A percentile compares a stretch with the other conserved stretches of the same genome.
These are phyloP conservation scores for Thalassiosira pacifica DNA, from an alignment of 352 stramenopile species.

Conservation along the genomic window DNA sequence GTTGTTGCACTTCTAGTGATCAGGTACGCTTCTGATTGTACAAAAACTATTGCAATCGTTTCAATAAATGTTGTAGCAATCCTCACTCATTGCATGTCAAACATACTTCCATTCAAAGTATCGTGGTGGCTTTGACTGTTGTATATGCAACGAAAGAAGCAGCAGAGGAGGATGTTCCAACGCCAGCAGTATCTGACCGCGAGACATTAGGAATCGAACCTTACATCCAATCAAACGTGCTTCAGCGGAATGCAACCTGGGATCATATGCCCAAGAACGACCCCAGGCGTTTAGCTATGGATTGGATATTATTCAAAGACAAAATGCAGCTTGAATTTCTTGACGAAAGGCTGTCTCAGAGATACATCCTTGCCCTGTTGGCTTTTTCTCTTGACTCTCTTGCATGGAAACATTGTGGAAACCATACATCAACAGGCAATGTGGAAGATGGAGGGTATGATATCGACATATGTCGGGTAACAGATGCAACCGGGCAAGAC, in stretches of 20 bases:
- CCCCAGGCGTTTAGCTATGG: conserved; percentile 37
- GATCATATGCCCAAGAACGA: conserved; percentile 24
- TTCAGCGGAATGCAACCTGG: conserved; percentile 34
- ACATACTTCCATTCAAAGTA: background rate
- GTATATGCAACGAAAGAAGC: background rate
- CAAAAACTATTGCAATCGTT: no score
- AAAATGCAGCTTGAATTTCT: conserved; percentile 36
- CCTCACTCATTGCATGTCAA: background rate
- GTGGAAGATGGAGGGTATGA: conserved; percentile 24
- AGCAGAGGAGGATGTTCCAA: background rate
- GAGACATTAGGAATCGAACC: background rate
- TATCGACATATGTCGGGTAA: background rate
- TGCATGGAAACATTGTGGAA: conserved; percentile 36
- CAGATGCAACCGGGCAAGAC: background rate
- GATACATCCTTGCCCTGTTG: conserved; percentile 47
- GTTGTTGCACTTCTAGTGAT: background rate
- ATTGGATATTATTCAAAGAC: conserved; percentile 60
- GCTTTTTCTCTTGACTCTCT: conserved; percentile 42
- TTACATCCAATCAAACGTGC: conserved; percentile 1
- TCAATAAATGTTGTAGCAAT: no score
- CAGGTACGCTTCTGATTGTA: background rate
- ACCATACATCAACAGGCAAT: background rate
- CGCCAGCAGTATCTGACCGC: background rate
- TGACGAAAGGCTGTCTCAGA: conserved; percentile 37
- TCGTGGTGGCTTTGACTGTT: background rate